These are phyloP conservation scores for Fibroporia radiculosa DNA, from an alignment of 768 basidiomycete species.

Conservation along the genomic window DNA sequence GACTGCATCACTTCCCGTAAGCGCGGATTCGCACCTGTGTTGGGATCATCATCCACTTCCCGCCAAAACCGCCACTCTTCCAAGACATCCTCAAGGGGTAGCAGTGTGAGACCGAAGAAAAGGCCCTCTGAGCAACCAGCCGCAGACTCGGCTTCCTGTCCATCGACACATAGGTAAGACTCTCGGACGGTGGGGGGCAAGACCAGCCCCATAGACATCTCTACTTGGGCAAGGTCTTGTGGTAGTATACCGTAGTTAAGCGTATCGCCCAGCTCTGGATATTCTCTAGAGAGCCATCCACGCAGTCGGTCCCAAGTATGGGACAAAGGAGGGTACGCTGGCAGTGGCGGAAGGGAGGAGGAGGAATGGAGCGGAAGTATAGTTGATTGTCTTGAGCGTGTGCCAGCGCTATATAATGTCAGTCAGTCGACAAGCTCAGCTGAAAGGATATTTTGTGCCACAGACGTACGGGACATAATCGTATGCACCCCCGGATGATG, in stretches of 20 bases:
- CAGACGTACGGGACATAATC: conserved; percentile 48
- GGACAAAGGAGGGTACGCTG: conserved; percentile 69
- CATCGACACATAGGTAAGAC: conserved; percentile 81
- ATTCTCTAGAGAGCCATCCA: conserved; percentile 74
- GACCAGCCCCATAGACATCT: conserved; percentile 75
- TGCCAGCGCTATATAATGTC: conserved; percentile 25
- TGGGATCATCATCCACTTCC: conserved; percentile 83
- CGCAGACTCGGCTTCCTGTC: conserved; percentile 87
- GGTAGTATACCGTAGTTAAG: conserved; percentile 87
- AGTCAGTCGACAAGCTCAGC: background rate
- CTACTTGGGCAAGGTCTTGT: conserved; percentile 71
- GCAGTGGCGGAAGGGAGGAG: conserved; percentile 16
- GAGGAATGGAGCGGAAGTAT: conserved; percentile 66
- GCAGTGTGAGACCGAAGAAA: conserved; percentile 90
- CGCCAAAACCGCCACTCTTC: conserved; percentile 98
- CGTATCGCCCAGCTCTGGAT: conserved; percentile 92
- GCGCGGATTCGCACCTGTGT: conserved; percentile 69
- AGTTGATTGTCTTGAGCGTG: conserved; percentile 41
- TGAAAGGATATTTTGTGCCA: background rate
- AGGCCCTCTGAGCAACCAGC: conserved; percentile 86
- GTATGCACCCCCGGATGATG: conserved; percentile 43
- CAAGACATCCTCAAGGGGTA: conserved; percentile 88
- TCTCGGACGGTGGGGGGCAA: conserved; percentile 87
- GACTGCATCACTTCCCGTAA: conserved; percentile 78
- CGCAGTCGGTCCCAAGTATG: conserved; percentile 82